Evolutionary conservation across 2,329 filamentous ascomycete species (phyloP).

Genomic region (Bipolaris victoriae): DNA sequence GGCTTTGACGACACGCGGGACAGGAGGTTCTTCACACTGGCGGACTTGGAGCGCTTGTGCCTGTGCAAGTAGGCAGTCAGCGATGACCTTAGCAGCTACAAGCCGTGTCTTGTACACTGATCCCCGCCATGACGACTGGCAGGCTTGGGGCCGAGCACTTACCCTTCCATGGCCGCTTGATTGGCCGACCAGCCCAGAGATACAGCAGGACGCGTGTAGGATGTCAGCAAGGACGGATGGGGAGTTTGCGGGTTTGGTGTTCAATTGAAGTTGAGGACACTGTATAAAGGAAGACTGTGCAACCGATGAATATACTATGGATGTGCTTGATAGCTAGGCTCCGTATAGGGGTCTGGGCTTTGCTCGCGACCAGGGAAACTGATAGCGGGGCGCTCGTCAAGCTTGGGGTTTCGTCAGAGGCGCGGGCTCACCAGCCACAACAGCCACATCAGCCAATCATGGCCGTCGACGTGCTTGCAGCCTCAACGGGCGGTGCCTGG

Average conservation of each 20-base stretch:
- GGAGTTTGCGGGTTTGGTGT: neutral
- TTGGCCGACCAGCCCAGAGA: slow-evolving; percentile 20
- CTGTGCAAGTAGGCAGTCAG: slow-evolving; percentile 25
- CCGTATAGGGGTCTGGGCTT: neutral
- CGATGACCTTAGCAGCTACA: neutral
- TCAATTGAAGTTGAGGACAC: neutral
- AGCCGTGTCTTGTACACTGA: slow-evolving; percentile 4
- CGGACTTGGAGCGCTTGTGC: slow-evolving; percentile 54
- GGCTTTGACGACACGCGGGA: slow-evolving; percentile 42
- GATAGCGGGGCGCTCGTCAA: slow-evolving; percentile 16
- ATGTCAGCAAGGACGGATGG: neutral
- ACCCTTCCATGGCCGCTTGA: slow-evolving; percentile 42
- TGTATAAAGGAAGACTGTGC: no score
- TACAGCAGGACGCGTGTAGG: slow-evolving; percentile 1
- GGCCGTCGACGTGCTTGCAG: neutral
- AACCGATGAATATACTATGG: neutral
- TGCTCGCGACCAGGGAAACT: neutral
- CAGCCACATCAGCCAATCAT: slow-evolving; percentile 15
- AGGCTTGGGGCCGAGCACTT: slow-evolving; percentile 26
- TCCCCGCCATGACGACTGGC: slow-evolving; percentile 18
- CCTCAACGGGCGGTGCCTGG: neutral
- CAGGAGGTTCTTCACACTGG: slow-evolving; percentile 47
- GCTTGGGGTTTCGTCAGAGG: slow-evolving; percentile 19
- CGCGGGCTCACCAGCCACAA: slow-evolving; percentile 3
- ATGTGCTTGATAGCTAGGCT: neutral